A percentile compares a stretch with the other conserved stretches of the same genome.
These are phyloP conservation scores for Botrytis tulipae DNA, from an alignment of 2,329 filamentous ascomycete genomes.

Conservation along the genomic window DNA sequence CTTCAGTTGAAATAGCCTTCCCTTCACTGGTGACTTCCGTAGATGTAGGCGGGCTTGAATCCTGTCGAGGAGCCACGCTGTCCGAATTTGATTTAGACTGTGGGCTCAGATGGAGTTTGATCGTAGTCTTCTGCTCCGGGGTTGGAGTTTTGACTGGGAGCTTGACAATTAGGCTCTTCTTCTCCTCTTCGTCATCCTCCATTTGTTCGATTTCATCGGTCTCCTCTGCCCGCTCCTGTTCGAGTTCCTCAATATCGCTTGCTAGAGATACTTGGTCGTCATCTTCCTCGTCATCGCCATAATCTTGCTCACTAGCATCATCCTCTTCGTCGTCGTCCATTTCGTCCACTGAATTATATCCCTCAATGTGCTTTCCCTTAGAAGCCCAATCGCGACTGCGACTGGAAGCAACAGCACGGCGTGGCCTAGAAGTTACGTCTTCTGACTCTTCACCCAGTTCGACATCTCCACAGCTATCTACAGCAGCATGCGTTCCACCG, in stretches of 20 bases:
- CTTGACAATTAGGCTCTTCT: slow-evolving; percentile 71
- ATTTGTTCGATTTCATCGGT: slow-evolving; percentile 42
- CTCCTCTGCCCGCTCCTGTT: slow-evolving; percentile 55
- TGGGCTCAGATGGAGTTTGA: slow-evolving; percentile 30
- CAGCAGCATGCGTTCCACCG: slow-evolving; percentile 43
- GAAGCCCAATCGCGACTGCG: slow-evolving; percentile 35
- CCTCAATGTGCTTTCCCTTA: slow-evolving; percentile 48
- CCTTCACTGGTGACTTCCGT: slow-evolving; percentile 8
- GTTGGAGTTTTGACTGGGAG: slow-evolving; percentile 51
- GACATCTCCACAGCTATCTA: slow-evolving; percentile 38
- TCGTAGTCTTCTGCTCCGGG: slow-evolving; percentile 35
- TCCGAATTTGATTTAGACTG: slow-evolving; percentile 16
- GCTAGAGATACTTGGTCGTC: slow-evolving; percentile 64
- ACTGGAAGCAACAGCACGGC: slow-evolving; percentile 38
- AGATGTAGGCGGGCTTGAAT: neutral
- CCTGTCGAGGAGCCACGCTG: slow-evolving; percentile 20
- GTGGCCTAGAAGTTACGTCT: slow-evolving; percentile 42
- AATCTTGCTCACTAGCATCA: slow-evolving; percentile 69
- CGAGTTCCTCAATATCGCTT: slow-evolving; percentile 55
- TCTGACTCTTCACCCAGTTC: slow-evolving; percentile 47
- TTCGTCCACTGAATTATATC: slow-evolving; percentile 59
- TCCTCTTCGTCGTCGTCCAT: slow-evolving; percentile 60
- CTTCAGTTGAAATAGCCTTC: slow-evolving; percentile 9
- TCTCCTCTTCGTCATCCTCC: slow-evolving; percentile 52
- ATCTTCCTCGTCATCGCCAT: slow-evolving; percentile 70